phyloP scores from a whole-genome alignment of 2,329 filamentous ascomycete species.

The Penicillium sp. region DNA sequence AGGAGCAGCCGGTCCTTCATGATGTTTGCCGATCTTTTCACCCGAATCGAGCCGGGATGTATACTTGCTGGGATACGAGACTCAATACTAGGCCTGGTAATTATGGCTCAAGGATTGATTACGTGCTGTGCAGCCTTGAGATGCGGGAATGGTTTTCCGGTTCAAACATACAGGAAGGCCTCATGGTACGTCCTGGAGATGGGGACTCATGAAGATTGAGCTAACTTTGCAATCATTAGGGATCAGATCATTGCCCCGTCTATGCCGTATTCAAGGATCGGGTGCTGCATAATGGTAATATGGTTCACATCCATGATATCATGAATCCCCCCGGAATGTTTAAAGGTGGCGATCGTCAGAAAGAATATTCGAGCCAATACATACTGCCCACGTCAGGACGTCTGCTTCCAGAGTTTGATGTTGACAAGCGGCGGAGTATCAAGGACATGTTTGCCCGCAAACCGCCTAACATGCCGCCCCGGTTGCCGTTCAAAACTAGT shows the following conservation, averaged over 20 bases:
- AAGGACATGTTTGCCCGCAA: constrained; percentile 85
- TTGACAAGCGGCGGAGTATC: constrained; percentile 75
- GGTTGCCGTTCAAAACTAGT: constrained; percentile 11
- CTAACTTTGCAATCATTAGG: constrained; percentile 46
- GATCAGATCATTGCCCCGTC: constrained; percentile 95
- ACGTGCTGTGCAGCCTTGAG: constrained; percentile 76
- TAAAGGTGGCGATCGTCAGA: constrained; percentile 61
- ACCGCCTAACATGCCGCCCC: constrained; percentile 24
- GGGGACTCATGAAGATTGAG: not conserved
- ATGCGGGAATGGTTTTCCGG: constrained; percentile 79
- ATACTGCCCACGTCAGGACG: constrained; percentile 75
- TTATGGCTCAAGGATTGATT: constrained; percentile 90
- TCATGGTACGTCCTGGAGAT: constrained; percentile 56
- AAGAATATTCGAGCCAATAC: constrained; percentile 66
- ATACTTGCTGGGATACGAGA: constrained; percentile 94
- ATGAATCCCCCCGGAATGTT: constrained; percentile 79
- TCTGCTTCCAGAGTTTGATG: constrained; percentile 76
- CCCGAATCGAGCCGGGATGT: constrained; percentile 81
- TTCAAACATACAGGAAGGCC: constrained; percentile 86
- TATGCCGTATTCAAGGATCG: constrained; percentile 71
- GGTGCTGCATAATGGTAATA: constrained; percentile 53
- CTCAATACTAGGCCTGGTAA: constrained; percentile 96
- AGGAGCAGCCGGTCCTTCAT: constrained; percentile 72
- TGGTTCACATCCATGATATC: constrained; percentile 64
- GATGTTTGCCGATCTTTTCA: constrained; percentile 84